A percentile compares a stretch with the other conserved stretches of the same genome.
phyloP scores from a whole-genome alignment of 805 yeast species.

The Tetrapisispora iriomotensis region DNA sequence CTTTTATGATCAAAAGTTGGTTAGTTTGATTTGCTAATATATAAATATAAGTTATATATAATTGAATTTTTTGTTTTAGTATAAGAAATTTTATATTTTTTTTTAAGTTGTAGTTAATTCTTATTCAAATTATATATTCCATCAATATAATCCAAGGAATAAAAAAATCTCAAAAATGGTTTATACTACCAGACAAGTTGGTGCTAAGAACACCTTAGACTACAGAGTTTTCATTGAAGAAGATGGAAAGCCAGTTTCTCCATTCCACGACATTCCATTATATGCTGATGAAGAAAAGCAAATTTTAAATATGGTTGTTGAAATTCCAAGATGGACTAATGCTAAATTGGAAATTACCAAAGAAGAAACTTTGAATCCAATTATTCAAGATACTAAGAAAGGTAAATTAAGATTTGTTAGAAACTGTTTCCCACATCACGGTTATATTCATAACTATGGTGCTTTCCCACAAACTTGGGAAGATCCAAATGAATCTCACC shows the following conservation, averaged over 20 bases:
- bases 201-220: conserved; percentile 92
- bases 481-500: conserved; percentile 54
- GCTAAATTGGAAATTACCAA: conserved; percentile 93
- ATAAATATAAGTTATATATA: too few species aligned
- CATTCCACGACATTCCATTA: conserved; percentile 90
- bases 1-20: too few species aligned
- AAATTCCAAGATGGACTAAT: conserved; percentile 97
- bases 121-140: too few species aligned
- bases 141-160: too few species aligned
- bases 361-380: conserved; percentile 79
- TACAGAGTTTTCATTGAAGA: conserved; percentile 85
- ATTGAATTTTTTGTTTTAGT: too few species aligned
- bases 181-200: conserved; percentile 85
- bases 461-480: conserved; percentile 96
- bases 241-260: conserved; percentile 89
- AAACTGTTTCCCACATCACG: conserved; percentile 98
- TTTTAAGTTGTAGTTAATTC: too few species aligned
- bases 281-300: conserved; percentile 90
- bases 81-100: too few species aligned
- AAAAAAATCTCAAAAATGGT: conserved; percentile 37
- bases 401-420: conserved; percentile 92
- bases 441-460: conserved; percentile 97
- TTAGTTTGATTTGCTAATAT: too few species aligned
- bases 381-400: conserved; percentile 93
- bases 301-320: conserved; percentile 83